phyloP scores from a whole-genome alignment of 169 alveolate species.

The Cystoisospora suis region DNA sequence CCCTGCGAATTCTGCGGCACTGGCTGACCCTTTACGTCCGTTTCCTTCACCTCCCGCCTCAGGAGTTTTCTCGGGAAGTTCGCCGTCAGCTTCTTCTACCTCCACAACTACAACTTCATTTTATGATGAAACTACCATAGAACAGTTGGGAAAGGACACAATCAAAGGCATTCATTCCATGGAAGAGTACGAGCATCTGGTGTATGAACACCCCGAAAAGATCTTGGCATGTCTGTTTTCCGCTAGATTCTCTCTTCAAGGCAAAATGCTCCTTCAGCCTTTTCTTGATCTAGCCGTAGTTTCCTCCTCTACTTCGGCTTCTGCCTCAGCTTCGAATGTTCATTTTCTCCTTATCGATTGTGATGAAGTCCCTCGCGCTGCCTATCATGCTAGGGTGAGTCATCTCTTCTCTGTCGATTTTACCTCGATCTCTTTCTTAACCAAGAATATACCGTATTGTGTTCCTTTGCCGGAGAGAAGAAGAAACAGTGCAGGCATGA shows the following conservation, averaged over 20 bases:
- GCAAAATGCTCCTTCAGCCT: constrained; percentile 43
- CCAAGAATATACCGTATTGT: no score
- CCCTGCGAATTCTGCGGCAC: neutral
- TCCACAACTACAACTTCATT: neutral
- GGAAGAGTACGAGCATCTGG: constrained; percentile 53
- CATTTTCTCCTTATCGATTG: constrained; percentile 46
- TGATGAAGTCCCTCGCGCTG: constrained; percentile 65
- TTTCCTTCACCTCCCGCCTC: constrained; percentile 3
- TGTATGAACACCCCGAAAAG: constrained; percentile 39
- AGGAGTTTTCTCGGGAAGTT: neutral
- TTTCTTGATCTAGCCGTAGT: constrained; percentile 28
- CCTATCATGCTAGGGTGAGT: constrained; percentile 58
- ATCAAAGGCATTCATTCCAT: constrained; percentile 6
- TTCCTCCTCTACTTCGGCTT: neutral
- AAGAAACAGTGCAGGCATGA: no score
- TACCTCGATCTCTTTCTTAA: no score
- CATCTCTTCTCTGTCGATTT: no score
- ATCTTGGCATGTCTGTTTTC: constrained; percentile 34
- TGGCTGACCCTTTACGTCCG: constrained; percentile 1
- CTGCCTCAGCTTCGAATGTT: neutral
- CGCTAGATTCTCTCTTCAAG: constrained; percentile 33
- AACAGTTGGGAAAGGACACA: no score
- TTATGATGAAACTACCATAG: constrained; percentile 5
- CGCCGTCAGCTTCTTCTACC: neutral
- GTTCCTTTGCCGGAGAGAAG: no score